Evolutionary conservation across 140 eudicot genomes (phyloP).

Genomic region (Artemisia princeps): DNA sequence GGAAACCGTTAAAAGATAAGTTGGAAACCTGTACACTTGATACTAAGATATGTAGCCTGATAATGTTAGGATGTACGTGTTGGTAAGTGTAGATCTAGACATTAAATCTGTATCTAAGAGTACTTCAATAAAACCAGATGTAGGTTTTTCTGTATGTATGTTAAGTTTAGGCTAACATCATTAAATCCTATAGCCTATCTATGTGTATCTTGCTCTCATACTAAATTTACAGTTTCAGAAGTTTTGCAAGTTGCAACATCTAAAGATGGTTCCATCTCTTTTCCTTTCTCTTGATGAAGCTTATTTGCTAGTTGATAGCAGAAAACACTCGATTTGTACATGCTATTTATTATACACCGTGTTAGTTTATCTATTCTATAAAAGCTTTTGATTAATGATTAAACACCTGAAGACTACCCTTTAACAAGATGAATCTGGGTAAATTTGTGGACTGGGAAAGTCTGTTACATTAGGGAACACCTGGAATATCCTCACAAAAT

Average conservation of each 20-base stretch:
- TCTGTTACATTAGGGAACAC: too few relatives aligned
- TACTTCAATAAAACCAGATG: neutral
- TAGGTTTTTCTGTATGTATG: slow-evolving; percentile 1
- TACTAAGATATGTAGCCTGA: neutral
- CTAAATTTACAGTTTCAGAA: slow-evolving; percentile 11
- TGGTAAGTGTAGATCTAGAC: slow-evolving; percentile 16
- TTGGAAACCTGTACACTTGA: neutral
- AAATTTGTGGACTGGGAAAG: slow-evolving; percentile 1
- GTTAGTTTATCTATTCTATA: neutral
- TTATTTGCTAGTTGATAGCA: neutral
- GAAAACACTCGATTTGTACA: slow-evolving; percentile 10
- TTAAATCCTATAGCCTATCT: slow-evolving; percentile 9
- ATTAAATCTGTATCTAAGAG: slow-evolving; percentile 5
- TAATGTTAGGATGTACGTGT: neutral
- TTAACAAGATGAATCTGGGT: neutral
- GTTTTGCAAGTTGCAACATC: slow-evolving; percentile 3
- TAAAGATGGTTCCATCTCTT: neutral
- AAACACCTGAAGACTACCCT: neutral
- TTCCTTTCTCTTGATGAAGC: neutral
- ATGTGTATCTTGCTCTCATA: neutral
- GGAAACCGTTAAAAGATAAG: too few relatives aligned
- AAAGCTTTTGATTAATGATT: neutral
- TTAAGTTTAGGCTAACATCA: neutral
- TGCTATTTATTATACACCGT: neutral
- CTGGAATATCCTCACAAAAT: too few relatives aligned